phyloP scores from a whole-genome alignment of 345 rosid genomes.

The Boechera retrofracta region DNA sequence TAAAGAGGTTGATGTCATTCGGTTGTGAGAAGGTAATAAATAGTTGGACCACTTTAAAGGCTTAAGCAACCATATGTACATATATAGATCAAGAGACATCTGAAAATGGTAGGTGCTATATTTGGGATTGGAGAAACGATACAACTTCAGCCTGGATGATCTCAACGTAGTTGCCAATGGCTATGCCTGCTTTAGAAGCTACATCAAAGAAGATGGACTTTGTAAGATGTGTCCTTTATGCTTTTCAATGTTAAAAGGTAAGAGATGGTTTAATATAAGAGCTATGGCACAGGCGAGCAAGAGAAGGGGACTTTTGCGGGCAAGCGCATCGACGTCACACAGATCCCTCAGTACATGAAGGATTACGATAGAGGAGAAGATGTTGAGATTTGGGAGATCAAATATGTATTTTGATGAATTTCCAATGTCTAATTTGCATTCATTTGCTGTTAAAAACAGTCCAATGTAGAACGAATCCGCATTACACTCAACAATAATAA shows the following conservation, averaged over 20 bases:
- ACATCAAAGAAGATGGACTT: slow-evolving; percentile 50
- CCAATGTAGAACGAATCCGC: neutral
- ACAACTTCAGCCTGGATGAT: slow-evolving; percentile 83
- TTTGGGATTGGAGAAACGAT: slow-evolving; percentile 89
- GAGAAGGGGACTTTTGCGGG: slow-evolving; percentile 54
- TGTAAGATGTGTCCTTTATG: slow-evolving; percentile 21
- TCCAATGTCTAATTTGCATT: neutral
- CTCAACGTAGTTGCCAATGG: slow-evolving; percentile 80
- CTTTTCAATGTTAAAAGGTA: neutral
- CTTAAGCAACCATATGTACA: neutral
- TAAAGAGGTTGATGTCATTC: slow-evolving; percentile 43
- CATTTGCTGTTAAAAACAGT: neutral
- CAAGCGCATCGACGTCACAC: slow-evolving; percentile 55
- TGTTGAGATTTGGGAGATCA: slow-evolving; percentile 84
- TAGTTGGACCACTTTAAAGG: slow-evolving; percentile 2
- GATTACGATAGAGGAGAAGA: slow-evolving; percentile 76
- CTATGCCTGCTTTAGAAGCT: slow-evolving; percentile 71
- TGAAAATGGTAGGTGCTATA: slow-evolving; percentile 60
- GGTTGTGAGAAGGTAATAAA: slow-evolving; percentile 46
- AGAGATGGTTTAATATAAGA: neutral
- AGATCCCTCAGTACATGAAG: slow-evolving; percentile 61
- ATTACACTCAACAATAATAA: neutral
- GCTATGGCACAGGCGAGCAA: slow-evolving; percentile 23
- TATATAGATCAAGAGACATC: neutral
- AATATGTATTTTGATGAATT: slow-evolving; percentile 24